Conservation (phyloP, 2,329 filamentous ascomycete species). For the Orbilia quercus region DNA sequence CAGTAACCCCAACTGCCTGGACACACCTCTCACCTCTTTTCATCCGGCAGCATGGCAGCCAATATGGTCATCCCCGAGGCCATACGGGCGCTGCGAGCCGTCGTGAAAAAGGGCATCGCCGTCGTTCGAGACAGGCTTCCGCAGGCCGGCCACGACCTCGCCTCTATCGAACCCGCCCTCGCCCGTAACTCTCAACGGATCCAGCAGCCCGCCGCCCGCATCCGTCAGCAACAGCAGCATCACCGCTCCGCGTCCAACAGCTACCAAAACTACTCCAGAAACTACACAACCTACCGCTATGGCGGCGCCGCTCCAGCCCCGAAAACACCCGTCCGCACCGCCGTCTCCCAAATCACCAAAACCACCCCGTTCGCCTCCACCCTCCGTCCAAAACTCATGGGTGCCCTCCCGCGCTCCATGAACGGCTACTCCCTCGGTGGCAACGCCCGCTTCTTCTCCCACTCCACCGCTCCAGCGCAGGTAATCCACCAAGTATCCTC, state of each 20-base stretch:
- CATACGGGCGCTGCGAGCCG: constrained; percentile 62
- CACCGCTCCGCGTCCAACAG: constrained; percentile 69
- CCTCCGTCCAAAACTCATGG: constrained; percentile 90
- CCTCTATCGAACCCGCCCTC: constrained; percentile 71
- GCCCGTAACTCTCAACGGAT: constrained; percentile 70
- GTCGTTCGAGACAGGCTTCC: constrained; percentile 65
- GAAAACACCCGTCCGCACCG: constrained; percentile 69
- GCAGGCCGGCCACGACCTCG: constrained; percentile 64
- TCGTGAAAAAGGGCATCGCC: constrained; percentile 66
- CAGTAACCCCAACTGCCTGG: constrained; percentile 50
- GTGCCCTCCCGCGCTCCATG: constrained; percentile 82
- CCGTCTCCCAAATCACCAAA: constrained; percentile 73
- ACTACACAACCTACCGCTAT: constrained; percentile 61
- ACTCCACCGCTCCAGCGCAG: constrained; percentile 86
- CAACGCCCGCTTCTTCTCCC: constrained; percentile 81
- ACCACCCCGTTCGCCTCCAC: constrained; percentile 88
- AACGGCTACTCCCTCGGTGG: constrained; percentile 85
- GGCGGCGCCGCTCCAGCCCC: constrained; percentile 67
- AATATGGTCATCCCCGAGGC: constrained; percentile 53
- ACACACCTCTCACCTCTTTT: constrained; percentile 14
- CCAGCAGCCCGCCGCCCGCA: constrained; percentile 71
- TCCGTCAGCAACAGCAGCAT: constrained; percentile 74
- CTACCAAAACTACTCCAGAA: constrained; percentile 67
- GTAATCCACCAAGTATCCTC: constrained; percentile 89
- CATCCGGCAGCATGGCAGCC: constrained; percentile 57